Base-by-base conservation (phyloP, 1,139 yeast species). In the Pichia sp. region DNA sequence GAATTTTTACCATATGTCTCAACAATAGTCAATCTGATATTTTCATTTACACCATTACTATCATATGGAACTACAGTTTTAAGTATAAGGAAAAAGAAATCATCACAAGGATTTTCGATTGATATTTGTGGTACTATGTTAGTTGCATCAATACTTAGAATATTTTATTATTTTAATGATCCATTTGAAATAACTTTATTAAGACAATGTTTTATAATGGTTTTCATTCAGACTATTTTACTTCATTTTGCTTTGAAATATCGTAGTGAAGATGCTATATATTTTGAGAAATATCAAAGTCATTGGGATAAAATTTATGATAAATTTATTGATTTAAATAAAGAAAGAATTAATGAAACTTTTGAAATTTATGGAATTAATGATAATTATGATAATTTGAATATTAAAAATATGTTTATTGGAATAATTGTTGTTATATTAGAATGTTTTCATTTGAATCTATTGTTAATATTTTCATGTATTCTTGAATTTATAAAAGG, bases 71-170 rank as follows among this genome's bases (percentile, higher is more conserved):
- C 94, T 25, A 87, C 96, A 0, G 76, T 89, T 36, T 68, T 78
- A 45, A 73, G 85, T 50, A 87, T 89, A 16, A 73, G 79, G 55
- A 68, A 72, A 41, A 74, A 76, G 37, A 69, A 78, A 58, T 74
- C 89, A 1, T 76, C 92, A 2, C 71, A 76, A 30, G 97, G 97
- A 28, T 87, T 87, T 60, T 82, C 94, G 7, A 70, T 87, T 24
- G 97, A 89, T 62, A 84, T 89, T 12, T 89, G 96, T 65, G 92
- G 90, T 16, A 86, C 95, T 10, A 87, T 89, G 96, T 63, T 89
- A 49, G 71, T 87, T 55, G 84, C 96, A 1, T 77, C 87, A 40
- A 76, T 82, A 5, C 65, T 87, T 37, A 71, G 95, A 51, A 80
- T 89, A 23, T 77, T 80, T 45, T 89, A 86, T 66, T 89, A 83